These are phyloP conservation scores for Umbelopsis vinacea DNA, from an alignment of 192 early-diverging fungal species.

Conservation along the genomic window DNA sequence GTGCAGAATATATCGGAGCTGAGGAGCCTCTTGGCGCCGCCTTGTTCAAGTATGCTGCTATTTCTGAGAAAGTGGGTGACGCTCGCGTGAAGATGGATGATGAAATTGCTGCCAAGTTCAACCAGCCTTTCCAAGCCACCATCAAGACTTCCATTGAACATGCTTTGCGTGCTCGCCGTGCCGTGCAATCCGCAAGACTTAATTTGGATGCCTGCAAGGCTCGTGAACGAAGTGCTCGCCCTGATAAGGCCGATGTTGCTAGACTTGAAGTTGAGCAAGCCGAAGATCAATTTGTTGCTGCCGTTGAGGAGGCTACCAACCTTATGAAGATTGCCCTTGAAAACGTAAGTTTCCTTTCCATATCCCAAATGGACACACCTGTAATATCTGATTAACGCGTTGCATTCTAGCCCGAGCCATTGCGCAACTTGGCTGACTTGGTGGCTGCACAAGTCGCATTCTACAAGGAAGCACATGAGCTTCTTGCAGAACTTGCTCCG, in stretches of 20 bases:
- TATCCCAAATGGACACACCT: not conserved
- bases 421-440: slow-evolving; percentile 84
- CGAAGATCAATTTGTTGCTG: slow-evolving; percentile 95
- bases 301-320: slow-evolving; percentile 93
- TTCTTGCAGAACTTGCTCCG: slow-evolving; percentile 76
- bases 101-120: slow-evolving; percentile 73
- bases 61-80: slow-evolving; percentile 86
- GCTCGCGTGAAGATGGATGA: slow-evolving; percentile 77
- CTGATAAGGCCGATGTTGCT: slow-evolving; percentile 73
- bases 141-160: slow-evolving; percentile 76
- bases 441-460: slow-evolving; percentile 85
- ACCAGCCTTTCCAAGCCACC: slow-evolving; percentile 72
- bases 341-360: slow-evolving; percentile 56
- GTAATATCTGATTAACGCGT: slow-evolving; percentile 29
- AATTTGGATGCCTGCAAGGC: slow-evolving; percentile 87
- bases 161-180: slow-evolving; percentile 84
- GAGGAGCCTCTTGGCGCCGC: slow-evolving; percentile 90
- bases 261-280: slow-evolving; percentile 87
- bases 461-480: slow-evolving; percentile 81
- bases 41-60: slow-evolving; percentile 83
- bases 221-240: slow-evolving; percentile 70
- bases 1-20: slow-evolving; percentile 68
- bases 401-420: slow-evolving; percentile 67
- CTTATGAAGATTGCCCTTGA: slow-evolving; percentile 94
- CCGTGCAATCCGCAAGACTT: slow-evolving; percentile 83